Evolutionary conservation across 2,329 filamentous ascomycete species (phyloP).

Genomic region (Juglanconis oblonga): DNA sequence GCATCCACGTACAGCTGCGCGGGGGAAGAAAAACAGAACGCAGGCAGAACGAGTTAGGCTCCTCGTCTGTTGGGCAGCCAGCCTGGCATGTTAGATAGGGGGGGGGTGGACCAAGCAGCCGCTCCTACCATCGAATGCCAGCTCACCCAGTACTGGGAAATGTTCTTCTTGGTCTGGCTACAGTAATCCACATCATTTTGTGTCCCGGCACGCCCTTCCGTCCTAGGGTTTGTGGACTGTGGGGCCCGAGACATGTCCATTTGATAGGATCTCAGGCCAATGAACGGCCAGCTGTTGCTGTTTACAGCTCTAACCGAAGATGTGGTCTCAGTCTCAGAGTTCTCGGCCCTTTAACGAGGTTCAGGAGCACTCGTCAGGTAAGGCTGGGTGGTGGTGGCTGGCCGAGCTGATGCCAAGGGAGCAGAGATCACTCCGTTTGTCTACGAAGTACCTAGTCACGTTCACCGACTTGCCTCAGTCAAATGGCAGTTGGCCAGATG

Average conservation of each 20-base stretch:
- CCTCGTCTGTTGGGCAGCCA: background rate
- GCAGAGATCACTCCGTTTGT: too few relatives aligned
- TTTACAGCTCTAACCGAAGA: too few relatives aligned
- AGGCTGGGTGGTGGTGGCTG: too few relatives aligned
- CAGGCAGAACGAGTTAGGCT: background rate
- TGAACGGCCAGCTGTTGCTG: background rate
- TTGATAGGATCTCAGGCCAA: background rate
- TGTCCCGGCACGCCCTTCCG: background rate
- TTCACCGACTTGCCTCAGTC: background rate
- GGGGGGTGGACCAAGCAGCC: background rate
- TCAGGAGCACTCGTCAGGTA: too few relatives aligned
- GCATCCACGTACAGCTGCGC: background rate
- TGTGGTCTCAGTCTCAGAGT: too few relatives aligned
- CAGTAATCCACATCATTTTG: background rate
- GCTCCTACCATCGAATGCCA: constrained; percentile 4
- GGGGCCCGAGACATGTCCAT: background rate
- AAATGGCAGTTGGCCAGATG: background rate
- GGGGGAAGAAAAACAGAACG: background rate
- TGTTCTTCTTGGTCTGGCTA: background rate
- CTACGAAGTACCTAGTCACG: background rate
- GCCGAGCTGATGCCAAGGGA: too few relatives aligned
- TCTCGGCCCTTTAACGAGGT: too few relatives aligned
- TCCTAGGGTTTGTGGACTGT: background rate
- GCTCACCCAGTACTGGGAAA: background rate
- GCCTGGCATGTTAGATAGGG: background rate